Base-by-base conservation (phyloP, 2,329 filamentous ascomycete genomes). In the Pseudogymnoascus destructans region DNA sequence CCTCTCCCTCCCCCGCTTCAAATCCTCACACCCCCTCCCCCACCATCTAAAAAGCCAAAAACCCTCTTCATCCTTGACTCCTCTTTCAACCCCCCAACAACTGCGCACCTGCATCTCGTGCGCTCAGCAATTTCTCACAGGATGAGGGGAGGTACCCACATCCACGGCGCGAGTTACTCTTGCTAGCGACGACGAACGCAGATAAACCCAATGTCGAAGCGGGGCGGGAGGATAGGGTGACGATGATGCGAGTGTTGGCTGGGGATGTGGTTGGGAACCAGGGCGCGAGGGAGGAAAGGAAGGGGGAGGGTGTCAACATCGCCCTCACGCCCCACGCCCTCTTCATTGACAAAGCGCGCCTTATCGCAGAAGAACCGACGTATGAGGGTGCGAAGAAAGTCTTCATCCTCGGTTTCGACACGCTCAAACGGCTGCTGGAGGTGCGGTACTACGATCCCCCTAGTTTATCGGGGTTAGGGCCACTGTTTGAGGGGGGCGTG, bases 321-420 rank as follows among this genome's bases (percentile, higher is more conserved):
- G 86, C 77, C 1, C 75, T 93, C 1, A 89, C 86, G 0, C 85
- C 79, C 33, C 75, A 79, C 65, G 84, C 87, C 0, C 90, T 85
- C 67, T 93, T 92, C 65, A 80, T 81, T 59, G 82, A 85, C 66
- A 92, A 92, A 71, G 80, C 81, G 6, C 63, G 66, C 10, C 81
- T 80, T 1, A 81, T 91, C 25, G 72, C 74, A 0, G 66, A 69
- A 7, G 69, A 70, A 0, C 72, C 73, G 0, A 72, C 73, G 35
- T 82, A 80, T 63, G 40, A 59, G 42, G 10, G 27, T 59, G 54
- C 69, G 6, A 73, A 77, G 57, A 85, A 89, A 65, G 72, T 87
- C 3, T 87, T 87, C 65, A 77, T 91, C 2, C 79, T 82, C 1
- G 88, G 88, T 25, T 92, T 82, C 67, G 87, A 92, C 65, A 92